Percentiles rank a stretch among this genome's conserved stretches.
phyloP scores from a whole-genome alignment of 805 yeast species.

The Sugiyamaella valdiviana region DNA sequence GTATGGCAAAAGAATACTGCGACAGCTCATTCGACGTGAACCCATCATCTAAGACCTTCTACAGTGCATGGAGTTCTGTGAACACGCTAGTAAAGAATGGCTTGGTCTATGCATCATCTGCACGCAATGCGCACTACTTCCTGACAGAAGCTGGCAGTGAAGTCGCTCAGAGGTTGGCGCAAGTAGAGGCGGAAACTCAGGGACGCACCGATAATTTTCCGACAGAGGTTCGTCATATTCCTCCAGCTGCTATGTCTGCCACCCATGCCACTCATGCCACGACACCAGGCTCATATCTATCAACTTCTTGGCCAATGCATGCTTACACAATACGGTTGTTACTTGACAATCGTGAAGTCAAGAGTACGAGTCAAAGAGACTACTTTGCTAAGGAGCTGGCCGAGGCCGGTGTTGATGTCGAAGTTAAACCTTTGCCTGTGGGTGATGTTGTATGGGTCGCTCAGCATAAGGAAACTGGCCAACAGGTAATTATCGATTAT shows the following conservation, averaged over 20 bases:
- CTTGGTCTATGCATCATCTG: conserved; percentile 47
- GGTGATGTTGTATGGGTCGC: conserved; percentile 95
- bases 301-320: conserved; percentile 52
- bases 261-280: not conserved
- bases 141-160: conserved; percentile 64
- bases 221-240: no score
- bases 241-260: no score
- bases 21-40: conserved; percentile 37
- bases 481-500: conserved; percentile 66
- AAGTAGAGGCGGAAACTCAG: conserved; percentile 51
- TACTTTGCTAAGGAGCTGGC: conserved; percentile 56
- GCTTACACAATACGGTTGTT: conserved; percentile 55
- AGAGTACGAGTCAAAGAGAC: conserved; percentile 57
- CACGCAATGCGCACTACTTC: conserved; percentile 36
- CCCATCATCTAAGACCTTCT: conserved; percentile 11
- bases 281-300: not conserved
- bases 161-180: conserved; percentile 52
- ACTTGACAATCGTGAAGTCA: conserved; percentile 76
- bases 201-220: no score
- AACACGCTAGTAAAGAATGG: conserved; percentile 58
- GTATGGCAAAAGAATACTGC: conserved; percentile 37
- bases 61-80: conserved; percentile 32
- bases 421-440: conserved; percentile 55
- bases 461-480: conserved; percentile 47
- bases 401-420: conserved; percentile 44